A percentile compares a stretch with the other conserved stretches of the same genome.
Conservation (phyloP, 2,329 filamentous ascomycete genomes). For the Sporothrix protearum region DNA sequence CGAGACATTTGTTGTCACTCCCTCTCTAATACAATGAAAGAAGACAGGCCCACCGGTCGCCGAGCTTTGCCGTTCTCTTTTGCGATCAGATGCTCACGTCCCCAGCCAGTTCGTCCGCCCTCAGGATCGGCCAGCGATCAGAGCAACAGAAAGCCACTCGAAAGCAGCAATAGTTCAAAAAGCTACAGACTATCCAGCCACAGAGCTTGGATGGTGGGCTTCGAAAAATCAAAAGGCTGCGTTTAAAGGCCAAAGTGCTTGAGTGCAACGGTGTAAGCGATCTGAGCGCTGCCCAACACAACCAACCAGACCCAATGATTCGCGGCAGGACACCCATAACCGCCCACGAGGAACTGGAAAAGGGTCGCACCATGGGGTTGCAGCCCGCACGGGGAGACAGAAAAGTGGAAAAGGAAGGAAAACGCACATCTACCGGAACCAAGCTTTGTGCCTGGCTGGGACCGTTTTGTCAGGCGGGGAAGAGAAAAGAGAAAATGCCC, state of each 20-base stretch:
- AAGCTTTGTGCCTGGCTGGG: background rate
- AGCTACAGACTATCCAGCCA: background rate
- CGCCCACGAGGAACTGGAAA: background rate
- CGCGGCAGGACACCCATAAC: background rate
- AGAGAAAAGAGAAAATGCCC: background rate
- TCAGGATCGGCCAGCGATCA: background rate
- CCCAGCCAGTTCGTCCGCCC: constrained; percentile 9
- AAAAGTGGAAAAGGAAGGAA: background rate
- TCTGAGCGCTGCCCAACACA: constrained; percentile 9
- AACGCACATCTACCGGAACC: background rate
- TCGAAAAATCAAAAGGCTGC: background rate
- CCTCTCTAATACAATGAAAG: too few species aligned
- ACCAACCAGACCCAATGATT: background rate
- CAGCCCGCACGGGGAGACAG: background rate
- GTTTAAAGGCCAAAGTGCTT: background rate
- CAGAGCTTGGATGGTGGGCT: background rate
- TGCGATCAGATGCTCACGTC: background rate
- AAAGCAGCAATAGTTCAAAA: background rate
- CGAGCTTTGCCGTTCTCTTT: background rate
- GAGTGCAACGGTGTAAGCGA: background rate
- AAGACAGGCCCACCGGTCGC: too few species aligned
- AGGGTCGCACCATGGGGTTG: constrained; percentile 3
- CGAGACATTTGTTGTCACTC: too few species aligned
- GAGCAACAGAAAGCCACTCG: background rate
- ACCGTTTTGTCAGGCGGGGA: constrained; percentile 1